Evolutionary conservation across 2,329 filamentous ascomycete genomes (phyloP).

Genomic region (Sclerotinia trifoliorum): DNA sequence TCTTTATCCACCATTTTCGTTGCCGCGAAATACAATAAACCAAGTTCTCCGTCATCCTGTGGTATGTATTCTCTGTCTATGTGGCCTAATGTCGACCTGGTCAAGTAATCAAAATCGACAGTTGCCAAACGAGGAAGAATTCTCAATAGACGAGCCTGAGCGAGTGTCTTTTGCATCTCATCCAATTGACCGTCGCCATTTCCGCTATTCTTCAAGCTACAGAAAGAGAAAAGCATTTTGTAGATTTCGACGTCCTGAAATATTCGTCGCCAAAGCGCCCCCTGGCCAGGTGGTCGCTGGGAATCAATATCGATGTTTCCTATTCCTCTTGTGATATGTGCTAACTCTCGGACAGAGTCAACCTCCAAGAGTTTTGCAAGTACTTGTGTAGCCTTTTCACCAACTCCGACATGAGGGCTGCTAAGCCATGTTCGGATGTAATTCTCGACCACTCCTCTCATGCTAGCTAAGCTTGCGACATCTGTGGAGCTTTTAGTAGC

Average conservation of each 20-base stretch:
- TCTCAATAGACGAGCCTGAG: slow-evolving; percentile 39
- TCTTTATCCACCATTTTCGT: slow-evolving; percentile 39
- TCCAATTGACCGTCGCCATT: slow-evolving; percentile 32
- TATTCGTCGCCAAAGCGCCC: slow-evolving; percentile 53
- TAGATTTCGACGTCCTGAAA: slow-evolving; percentile 49
- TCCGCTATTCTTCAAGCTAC: slow-evolving; percentile 33
- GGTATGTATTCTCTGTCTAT: slow-evolving; percentile 33
- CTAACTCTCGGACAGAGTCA: slow-evolving; percentile 48
- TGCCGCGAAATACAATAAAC: slow-evolving; percentile 39
- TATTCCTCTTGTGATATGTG: slow-evolving; percentile 37
- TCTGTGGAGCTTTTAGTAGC: slow-evolving; percentile 50
- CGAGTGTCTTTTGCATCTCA: slow-evolving; percentile 39
- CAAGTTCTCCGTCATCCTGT: slow-evolving; percentile 25
- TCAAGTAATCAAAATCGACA: slow-evolving; percentile 35
- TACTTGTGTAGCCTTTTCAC: slow-evolving; percentile 51
- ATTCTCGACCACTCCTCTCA: slow-evolving; percentile 49
- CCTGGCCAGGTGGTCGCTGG: slow-evolving; percentile 49
- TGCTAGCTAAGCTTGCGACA: slow-evolving; percentile 50
- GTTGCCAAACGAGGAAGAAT: slow-evolving; percentile 38
- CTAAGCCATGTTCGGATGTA: slow-evolving; percentile 55
- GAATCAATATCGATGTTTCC: slow-evolving; percentile 41
- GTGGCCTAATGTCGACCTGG: slow-evolving; percentile 35
- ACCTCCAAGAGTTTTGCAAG: slow-evolving; percentile 55
- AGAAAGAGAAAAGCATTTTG: slow-evolving; percentile 46
- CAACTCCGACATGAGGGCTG: slow-evolving; percentile 54